These are phyloP conservation scores for Microsporum canis DNA, from an alignment of 2,329 filamentous ascomycete species.

Conservation along the genomic window DNA sequence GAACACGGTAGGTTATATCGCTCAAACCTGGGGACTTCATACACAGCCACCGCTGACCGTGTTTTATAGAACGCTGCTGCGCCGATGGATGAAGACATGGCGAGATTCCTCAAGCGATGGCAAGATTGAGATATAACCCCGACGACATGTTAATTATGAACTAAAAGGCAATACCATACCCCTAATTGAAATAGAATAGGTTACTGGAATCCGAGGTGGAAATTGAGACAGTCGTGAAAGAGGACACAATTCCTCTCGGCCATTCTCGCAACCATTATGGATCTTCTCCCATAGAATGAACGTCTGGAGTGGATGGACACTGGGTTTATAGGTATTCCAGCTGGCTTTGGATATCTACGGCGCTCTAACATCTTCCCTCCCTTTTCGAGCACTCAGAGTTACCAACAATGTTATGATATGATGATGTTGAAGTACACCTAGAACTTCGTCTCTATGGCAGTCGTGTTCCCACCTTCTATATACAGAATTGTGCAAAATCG, in stretches of 20 bases:
- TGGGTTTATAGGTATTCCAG: background rate
- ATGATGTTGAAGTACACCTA: constrained; percentile 2
- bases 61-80: constrained; percentile 28
- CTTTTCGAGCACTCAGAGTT: background rate
- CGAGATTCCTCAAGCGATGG: constrained; percentile 48
- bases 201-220: background rate
- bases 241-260: background rate
- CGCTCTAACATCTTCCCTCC: background rate
- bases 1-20: constrained; percentile 44
- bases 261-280: background rate
- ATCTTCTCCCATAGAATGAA: background rate
- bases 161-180: background rate
- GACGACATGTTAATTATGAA: background rate
- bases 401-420: background rate
- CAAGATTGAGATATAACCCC: constrained; percentile 39
- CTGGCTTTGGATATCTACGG: background rate
- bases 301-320: background rate
- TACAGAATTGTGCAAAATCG: constrained; percentile 1
- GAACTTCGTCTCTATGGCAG: background rate
- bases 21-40: background rate
- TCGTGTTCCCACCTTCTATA: background rate
- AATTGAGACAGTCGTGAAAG: background rate
- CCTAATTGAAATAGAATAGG: background rate
- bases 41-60: background rate
- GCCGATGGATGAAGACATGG: constrained; percentile 42